Evolutionary conservation across 345 rosid species (phyloP).

Genomic region (Eucalyptus sp.): DNA sequence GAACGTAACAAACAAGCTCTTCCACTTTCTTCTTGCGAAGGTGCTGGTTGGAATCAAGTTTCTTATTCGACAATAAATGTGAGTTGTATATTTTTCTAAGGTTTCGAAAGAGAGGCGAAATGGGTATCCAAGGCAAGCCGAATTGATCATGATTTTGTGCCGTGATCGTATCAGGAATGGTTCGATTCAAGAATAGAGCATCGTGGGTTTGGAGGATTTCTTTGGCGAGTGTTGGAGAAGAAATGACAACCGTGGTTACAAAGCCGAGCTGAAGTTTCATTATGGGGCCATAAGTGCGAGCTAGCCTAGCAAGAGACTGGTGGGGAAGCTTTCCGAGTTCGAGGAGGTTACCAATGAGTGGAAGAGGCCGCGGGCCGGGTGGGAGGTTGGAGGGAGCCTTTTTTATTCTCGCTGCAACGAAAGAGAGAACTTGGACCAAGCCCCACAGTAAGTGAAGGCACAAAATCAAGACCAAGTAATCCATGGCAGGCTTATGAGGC

Average conservation of each 20-base stretch:
- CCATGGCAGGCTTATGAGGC: not conserved
- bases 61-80: slow-evolving; percentile 7
- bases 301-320: not conserved
- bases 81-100: slow-evolving; percentile 9
- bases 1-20: not conserved
- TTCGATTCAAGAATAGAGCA: slow-evolving; percentile 3
- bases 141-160: slow-evolving; percentile 12
- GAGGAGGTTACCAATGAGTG: slow-evolving; percentile 12
- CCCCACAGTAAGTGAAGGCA: not conserved
- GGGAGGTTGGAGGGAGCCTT: not conserved
- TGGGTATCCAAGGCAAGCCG: slow-evolving; percentile 20
- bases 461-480: not conserved
- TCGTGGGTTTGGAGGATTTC: slow-evolving; percentile 32
- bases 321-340: slow-evolving; percentile 3
- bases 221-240: slow-evolving; percentile 20
- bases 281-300: slow-evolving; percentile 18
- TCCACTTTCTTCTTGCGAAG: not conserved
- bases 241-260: slow-evolving; percentile 2
- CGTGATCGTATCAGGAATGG: slow-evolving; percentile 3
- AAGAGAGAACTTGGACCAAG: not conserved
- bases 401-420: not conserved
- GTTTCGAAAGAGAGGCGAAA: slow-evolving; percentile 14
- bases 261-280: slow-evolving; percentile 11
- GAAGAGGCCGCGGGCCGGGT: not conserved
- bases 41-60: slow-evolving; percentile 13